Evolutionary conservation across 192 early-diverging fungal genomes (phyloP).

Genomic region (Gigaspora rosea): DNA sequence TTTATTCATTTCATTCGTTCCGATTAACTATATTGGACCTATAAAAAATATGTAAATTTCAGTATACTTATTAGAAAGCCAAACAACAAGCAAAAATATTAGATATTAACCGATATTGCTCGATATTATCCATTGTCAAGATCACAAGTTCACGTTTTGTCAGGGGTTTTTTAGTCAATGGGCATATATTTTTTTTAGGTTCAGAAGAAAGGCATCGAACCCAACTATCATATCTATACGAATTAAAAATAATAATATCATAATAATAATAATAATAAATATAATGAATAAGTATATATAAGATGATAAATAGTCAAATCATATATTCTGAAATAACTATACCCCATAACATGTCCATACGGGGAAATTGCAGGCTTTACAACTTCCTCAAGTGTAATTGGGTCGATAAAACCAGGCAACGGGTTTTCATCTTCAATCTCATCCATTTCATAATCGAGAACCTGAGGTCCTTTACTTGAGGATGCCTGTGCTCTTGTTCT

Average conservation of each 20-base stretch:
- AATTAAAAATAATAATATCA: not conserved
- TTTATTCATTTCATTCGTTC: not conserved
- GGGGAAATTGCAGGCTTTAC: slow-evolving; percentile 92
- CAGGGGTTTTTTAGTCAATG: slow-evolving; percentile 90
- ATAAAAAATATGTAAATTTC: not conserved
- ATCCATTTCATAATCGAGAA: slow-evolving; percentile 28
- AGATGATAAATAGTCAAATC: not conserved
- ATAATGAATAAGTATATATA: not conserved
- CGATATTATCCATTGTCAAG: slow-evolving; percentile 79
- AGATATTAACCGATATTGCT: slow-evolving; percentile 61
- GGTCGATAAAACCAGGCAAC: slow-evolving; percentile 89
- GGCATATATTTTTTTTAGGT: slow-evolving; percentile 84
- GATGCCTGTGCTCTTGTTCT: slow-evolving; percentile 53
- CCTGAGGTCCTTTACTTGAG: slow-evolving; percentile 2
- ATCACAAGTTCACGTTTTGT: slow-evolving; percentile 88
- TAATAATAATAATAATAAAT: not conserved
- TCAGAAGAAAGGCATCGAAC: slow-evolving; percentile 82
- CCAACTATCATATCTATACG: slow-evolving; percentile 68
- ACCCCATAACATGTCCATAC: slow-evolving; percentile 90
- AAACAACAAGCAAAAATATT: not conserved
- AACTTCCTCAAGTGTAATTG: slow-evolving; percentile 90
- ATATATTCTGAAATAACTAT: slow-evolving; percentile 27
- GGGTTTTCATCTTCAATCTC: slow-evolving; percentile 69
- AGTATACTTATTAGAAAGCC: not conserved
- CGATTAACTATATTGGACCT: slow-evolving; percentile 9